phyloP scores from a whole-genome alignment of 2,329 filamentous ascomycete species.

The Aspergillus oerlinghausenensis region DNA sequence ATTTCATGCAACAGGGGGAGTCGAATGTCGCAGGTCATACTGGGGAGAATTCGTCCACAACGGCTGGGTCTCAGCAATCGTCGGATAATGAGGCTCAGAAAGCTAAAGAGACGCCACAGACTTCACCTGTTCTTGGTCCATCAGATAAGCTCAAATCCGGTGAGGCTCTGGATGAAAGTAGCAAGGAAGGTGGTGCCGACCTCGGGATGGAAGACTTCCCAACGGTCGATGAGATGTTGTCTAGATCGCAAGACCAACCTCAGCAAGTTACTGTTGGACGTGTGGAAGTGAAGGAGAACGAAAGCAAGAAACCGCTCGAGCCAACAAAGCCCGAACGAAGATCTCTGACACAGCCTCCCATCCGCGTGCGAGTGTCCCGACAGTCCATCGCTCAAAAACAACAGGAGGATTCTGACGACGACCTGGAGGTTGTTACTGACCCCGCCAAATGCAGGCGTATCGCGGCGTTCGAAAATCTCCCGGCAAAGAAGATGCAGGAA shows the following conservation, averaged over 20 bases:
- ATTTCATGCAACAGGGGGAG: constrained; percentile 55
- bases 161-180: not conserved
- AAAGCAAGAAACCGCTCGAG: constrained; percentile 20
- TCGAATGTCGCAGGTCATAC: constrained; percentile 21
- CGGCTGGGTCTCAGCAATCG: constrained; percentile 48
- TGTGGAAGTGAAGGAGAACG: constrained; percentile 4
- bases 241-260: constrained; percentile 19
- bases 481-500: constrained; percentile 59
- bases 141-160: constrained; percentile 1
- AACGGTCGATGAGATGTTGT: constrained; percentile 34
- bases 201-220: constrained; percentile 33
- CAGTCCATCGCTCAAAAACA: constrained; percentile 32
- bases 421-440: constrained; percentile 59
- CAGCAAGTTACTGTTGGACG: constrained; percentile 5
- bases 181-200: not conserved
- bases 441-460: constrained; percentile 40
- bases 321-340: constrained; percentile 26
- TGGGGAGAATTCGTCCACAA: constrained; percentile 31
- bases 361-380: constrained; percentile 40
- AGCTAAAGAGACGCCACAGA: constrained; percentile 63
- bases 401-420: constrained; percentile 45
- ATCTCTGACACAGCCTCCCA: constrained; percentile 24
- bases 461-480: constrained; percentile 66
- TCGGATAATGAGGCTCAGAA: constrained; percentile 41
- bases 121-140: constrained; percentile 51